Percentiles rank a stretch among this genome's conserved stretches.
Evolutionary conservation across 805 yeast species (phyloP).

Genomic region (Sugiyamaella boreocaroliniensis): DNA sequence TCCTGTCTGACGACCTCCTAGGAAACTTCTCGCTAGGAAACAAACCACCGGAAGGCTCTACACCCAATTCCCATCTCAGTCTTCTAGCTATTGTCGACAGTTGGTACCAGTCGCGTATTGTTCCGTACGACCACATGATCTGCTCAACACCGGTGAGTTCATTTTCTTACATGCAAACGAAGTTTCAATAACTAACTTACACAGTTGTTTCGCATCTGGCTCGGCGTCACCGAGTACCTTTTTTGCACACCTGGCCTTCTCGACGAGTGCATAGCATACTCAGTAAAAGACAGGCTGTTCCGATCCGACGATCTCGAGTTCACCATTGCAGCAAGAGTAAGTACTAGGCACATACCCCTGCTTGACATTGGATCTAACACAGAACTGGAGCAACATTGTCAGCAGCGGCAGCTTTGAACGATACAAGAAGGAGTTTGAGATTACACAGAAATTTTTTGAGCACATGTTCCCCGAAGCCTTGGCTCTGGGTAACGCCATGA

Average conservation of each 20-base stretch:
- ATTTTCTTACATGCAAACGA: background rate
- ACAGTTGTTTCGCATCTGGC: constrained; percentile 68
- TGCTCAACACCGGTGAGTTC: constrained; percentile 72
- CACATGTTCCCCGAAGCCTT: constrained; percentile 89
- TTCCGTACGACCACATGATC: constrained; percentile 94
- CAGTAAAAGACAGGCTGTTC: constrained; percentile 58
- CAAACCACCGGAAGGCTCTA: constrained; percentile 51
- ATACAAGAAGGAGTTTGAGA: constrained; percentile 66
- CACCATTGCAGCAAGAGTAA: constrained; percentile 71
- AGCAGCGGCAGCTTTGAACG: constrained; percentile 65
- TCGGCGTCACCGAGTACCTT: constrained; percentile 89
- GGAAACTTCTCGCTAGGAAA: constrained; percentile 74
- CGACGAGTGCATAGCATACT: constrained; percentile 73
- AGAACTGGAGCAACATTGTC: constrained; percentile 74
- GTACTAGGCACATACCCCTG: background rate
- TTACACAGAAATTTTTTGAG: constrained; percentile 73
- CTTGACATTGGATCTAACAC: background rate
- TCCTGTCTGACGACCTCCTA: constrained; percentile 71
- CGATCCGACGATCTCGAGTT: constrained; percentile 89
- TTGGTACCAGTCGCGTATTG: constrained; percentile 78
- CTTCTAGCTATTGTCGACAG: constrained; percentile 87
- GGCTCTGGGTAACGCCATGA: constrained; percentile 88
- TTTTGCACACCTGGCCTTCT: constrained; percentile 77
- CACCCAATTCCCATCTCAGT: constrained; percentile 84
- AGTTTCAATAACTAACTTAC: background rate